Conservation (phyloP, 176 grass and related monocot genomes). For the Zea luxurians region DNA sequence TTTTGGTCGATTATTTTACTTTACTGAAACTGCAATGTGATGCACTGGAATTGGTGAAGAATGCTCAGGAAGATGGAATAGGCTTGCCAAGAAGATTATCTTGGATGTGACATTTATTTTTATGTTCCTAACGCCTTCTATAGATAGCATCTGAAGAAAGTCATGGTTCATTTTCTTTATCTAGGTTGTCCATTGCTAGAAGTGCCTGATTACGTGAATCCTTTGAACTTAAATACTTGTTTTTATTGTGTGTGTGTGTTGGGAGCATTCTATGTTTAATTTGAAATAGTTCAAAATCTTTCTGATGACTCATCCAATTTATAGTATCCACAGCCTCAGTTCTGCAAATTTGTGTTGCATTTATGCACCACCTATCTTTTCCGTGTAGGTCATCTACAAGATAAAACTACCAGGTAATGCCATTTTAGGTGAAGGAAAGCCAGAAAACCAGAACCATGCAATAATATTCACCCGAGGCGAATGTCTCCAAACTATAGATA, state of each 20-base stretch:
- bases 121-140: not conserved
- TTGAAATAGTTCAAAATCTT: slow-evolving; percentile 3
- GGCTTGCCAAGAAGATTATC: slow-evolving; percentile 2
- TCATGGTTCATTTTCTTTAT: not conserved
- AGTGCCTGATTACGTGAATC: not conserved
- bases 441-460: slow-evolving; percentile 99
- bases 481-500: slow-evolving; percentile 98
- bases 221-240: not conserved
- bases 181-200: slow-evolving; percentile 7
- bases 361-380: slow-evolving; percentile 25
- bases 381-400: slow-evolving; percentile 77
- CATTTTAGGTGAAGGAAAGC: slow-evolving; percentile 94
- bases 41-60: not conserved
- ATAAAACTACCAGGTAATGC: slow-evolving; percentile 96
- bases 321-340: slow-evolving; percentile 1
- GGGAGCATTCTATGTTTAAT: not conserved
- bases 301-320: slow-evolving; percentile 16
- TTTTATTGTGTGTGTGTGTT: not conserved
- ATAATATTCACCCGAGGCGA: slow-evolving; percentile 98
- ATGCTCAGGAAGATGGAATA: slow-evolving; percentile 2
- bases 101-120: not conserved
- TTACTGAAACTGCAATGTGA: not conserved
- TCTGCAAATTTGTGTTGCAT: slow-evolving; percentile 7
- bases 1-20: slow-evolving; percentile 4
- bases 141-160: not conserved